Evolutionary conservation across 768 basidiomycete species (phyloP).

Genomic region (Harrya chromipes): DNA sequence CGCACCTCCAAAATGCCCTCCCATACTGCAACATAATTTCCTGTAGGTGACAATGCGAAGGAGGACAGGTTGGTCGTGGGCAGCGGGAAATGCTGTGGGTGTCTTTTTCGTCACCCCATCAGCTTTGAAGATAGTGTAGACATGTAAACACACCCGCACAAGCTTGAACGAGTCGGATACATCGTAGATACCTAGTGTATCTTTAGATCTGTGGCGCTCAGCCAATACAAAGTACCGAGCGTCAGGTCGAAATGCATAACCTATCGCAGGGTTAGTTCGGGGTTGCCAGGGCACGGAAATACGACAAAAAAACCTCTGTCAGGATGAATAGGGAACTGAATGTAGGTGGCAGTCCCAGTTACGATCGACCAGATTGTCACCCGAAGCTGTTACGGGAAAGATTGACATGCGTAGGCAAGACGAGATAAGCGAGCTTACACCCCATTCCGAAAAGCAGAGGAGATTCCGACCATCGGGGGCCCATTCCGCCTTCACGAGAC

Average conservation of each 20-base stretch:
- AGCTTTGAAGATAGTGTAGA: slow-evolving; percentile 10
- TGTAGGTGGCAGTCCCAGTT: slow-evolving; percentile 72
- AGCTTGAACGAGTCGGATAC: slow-evolving; percentile 64
- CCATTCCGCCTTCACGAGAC: slow-evolving; percentile 87
- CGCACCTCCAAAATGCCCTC: slow-evolving; percentile 80
- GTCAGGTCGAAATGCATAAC: slow-evolving; percentile 76
- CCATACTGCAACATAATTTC: slow-evolving; percentile 76
- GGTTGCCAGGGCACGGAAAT: not conserved
- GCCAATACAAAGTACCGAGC: slow-evolving; percentile 82
- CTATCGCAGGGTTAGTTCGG: slow-evolving; percentile 34
- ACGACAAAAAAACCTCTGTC: slow-evolving; percentile 55
- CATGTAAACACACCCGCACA: slow-evolving; percentile 48
- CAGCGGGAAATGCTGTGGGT: slow-evolving; percentile 72
- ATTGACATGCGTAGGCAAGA: slow-evolving; percentile 1
- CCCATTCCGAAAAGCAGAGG: slow-evolving; percentile 91
- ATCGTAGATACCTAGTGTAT: slow-evolving; percentile 85
- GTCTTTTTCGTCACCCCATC: slow-evolving; percentile 14
- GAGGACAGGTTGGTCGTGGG: slow-evolving; percentile 73
- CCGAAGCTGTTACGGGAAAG: slow-evolving; percentile 54
- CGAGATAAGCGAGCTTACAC: slow-evolving; percentile 54
- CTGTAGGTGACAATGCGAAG: slow-evolving; percentile 71
- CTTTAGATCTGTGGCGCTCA: slow-evolving; percentile 88
- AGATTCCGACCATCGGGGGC: slow-evolving; percentile 80
- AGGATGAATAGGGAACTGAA: slow-evolving; percentile 81
- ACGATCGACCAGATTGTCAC: slow-evolving; percentile 84